Conservation (phyloP, 2,329 filamentous ascomycete genomes). For the Sporothrix variecibatus region DNA sequence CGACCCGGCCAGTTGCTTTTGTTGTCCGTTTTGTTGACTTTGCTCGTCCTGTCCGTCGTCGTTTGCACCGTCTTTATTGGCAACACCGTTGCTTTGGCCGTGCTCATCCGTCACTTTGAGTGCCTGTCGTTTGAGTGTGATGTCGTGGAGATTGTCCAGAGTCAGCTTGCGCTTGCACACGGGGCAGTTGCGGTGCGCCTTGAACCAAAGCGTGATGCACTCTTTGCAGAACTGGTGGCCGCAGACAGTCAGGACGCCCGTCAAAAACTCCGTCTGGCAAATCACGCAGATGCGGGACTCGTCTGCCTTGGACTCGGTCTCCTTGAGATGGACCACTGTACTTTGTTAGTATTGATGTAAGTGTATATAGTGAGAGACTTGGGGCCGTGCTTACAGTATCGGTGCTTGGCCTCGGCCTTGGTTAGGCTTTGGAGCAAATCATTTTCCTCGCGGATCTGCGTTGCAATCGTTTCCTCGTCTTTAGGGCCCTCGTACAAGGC, state of each 20-base stretch:
- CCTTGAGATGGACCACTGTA: conserved; percentile 56
- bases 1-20: conserved; percentile 25
- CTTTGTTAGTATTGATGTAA: neutral
- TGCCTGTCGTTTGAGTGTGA: conserved; percentile 77
- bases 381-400: conserved; percentile 61
- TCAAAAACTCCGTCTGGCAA: conserved; percentile 73
- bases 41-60: neutral
- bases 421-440: conserved; percentile 60
- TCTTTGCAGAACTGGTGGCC: conserved; percentile 92
- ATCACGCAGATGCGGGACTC: conserved; percentile 78
- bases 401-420: conserved; percentile 68
- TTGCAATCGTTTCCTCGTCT: conserved; percentile 53
- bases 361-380: neutral
- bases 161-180: conserved; percentile 75
- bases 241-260: conserved; percentile 82
- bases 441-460: conserved; percentile 49
- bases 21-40: conserved; percentile 19
- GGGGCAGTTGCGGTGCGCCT: conserved; percentile 73
- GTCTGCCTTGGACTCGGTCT: conserved; percentile 58
- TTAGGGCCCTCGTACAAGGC: conserved; percentile 68
- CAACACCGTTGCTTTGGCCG: conserved; percentile 25
- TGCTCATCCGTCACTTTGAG: conserved; percentile 60
- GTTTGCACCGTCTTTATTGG: neutral
- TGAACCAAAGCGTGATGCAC: conserved; percentile 80
- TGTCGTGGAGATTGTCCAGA: conserved; percentile 74